Conservation (phyloP, 2,329 filamentous ascomycete species). For the Penicillium griseofulvum region DNA sequence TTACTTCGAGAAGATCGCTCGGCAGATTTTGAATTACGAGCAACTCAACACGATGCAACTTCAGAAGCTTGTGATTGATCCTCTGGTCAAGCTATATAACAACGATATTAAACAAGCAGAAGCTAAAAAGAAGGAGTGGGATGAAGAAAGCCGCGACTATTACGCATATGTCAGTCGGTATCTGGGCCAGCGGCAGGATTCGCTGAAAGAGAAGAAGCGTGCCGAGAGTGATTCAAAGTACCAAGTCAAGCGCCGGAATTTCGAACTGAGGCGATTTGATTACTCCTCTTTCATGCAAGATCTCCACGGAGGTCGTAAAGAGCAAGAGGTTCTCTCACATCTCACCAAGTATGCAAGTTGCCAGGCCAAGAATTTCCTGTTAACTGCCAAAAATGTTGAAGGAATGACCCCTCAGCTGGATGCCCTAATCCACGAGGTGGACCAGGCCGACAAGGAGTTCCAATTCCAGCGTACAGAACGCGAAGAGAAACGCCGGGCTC, state of each 20-base stretch:
- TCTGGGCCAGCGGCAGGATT: conserved; percentile 93
- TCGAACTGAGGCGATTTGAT: conserved; percentile 96
- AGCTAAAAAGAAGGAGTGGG: conserved; percentile 93
- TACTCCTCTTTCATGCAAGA: conserved; percentile 99
- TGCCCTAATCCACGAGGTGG: conserved; percentile 83
- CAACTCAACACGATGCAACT: conserved; percentile 78
- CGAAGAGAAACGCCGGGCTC: conserved; percentile 84
- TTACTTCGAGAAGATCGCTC: conserved; percentile 95
- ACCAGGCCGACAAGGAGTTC: conserved; percentile 91
- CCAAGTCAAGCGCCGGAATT: conserved; percentile 86
- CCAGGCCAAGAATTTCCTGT: conserved; percentile 79
- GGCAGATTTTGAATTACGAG: conserved; percentile 85
- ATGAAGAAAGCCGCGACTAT: conserved; percentile 98
- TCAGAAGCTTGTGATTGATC: conserved; percentile 92
- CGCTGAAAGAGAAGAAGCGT: conserved; percentile 94
- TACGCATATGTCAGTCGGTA: conserved; percentile 94
- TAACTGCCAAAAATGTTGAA: conserved; percentile 83
- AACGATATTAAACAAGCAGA: conserved; percentile 98
- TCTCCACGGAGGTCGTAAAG: conserved; percentile 96
- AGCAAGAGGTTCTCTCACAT: conserved; percentile 93
- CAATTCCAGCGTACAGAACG: conserved; percentile 92
- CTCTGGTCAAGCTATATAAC: conserved; percentile 85
- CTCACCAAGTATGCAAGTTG: conserved; percentile 90
- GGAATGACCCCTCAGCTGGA: conserved; percentile 84
- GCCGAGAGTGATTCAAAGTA: conserved; percentile 95